Evolutionary conservation across 2,329 filamentous ascomycete genomes (phyloP), one percentile per base, ranked within the genome.

Genomic region (Aspergillus ruber): DNA sequence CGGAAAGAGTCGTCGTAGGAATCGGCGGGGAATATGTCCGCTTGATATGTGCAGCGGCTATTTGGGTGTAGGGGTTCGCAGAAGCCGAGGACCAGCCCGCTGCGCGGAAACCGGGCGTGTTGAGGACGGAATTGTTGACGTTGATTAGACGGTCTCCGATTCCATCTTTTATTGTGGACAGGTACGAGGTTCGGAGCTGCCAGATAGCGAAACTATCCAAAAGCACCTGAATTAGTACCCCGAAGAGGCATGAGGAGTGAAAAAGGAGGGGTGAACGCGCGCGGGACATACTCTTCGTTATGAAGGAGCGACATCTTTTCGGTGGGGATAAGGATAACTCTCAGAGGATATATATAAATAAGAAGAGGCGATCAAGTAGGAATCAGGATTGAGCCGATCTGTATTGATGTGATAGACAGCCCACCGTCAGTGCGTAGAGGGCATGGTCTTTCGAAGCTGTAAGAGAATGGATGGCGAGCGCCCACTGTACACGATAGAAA

Each of bases 11-110:
- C 1, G 67, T 68, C 4, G 82, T 83, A 27, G 82, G 82, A 27
- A 85, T 85, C 1, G 82, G 82, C 27, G 82, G 82, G 9, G 81
- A 84, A 63, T 84, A 83, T 17, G 82, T 82, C 52, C 82, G 76
- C 62, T 81, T 82, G 60, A 81, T 74, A 49, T 80, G 76, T 20
- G 75, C 70, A 21, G 72, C 69, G 50, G 80, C 77, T 45, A 51
- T 60, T 50, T 62, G 59, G 25, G 60, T 50, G 46, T 58, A 57
- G 66, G 71, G 54, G 45, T 60, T 66, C 27, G 63, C 52, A 20
- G 61, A 56, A 41, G 57, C 59, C 10, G 72, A 67, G 21, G 71
- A 67, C 81, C 81, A 85, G 57, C 82, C 82, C 43, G 82, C 80
- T 20, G 80, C 79, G 53, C 81, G 79, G 60, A 84, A 84, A 15